Percentiles rank a stretch among this genome's conserved stretches.
Evolutionary conservation across 2,329 filamentous ascomycete genomes (phyloP).

Genomic region (Epichloe coenophiala): DNA sequence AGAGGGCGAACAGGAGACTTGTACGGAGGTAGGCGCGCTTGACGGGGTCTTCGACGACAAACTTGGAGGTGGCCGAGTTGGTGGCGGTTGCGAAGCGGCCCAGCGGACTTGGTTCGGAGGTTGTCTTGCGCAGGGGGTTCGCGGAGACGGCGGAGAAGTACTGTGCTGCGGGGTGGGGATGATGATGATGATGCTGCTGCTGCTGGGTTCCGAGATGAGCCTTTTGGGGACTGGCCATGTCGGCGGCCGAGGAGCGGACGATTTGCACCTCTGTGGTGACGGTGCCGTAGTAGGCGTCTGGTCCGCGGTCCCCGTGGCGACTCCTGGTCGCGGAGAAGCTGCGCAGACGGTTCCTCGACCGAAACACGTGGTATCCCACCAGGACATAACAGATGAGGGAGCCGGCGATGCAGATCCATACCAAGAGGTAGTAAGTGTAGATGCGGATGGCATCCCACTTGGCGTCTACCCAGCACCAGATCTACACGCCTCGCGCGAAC

Average conservation of each 20-base stretch:
- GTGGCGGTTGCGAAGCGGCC: conserved; percentile 9
- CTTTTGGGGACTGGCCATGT: conserved; percentile 12
- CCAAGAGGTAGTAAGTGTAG: conserved; percentile 47
- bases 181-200: background rate
- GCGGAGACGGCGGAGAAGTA: conserved; percentile 20
- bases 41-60: conserved; percentile 35
- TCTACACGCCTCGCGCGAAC: conserved; percentile 19
- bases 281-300: conserved; percentile 30
- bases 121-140: background rate
- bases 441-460: conserved; percentile 43
- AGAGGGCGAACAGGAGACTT: conserved; percentile 47
- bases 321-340: conserved; percentile 32
- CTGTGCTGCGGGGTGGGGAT: conserved; percentile 13
- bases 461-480: conserved; percentile 49
- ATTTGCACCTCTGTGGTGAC: conserved; percentile 41
- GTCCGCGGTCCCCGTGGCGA: conserved; percentile 11
- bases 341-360: conserved; percentile 38
- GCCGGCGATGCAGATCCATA: conserved; percentile 45
- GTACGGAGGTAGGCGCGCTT: conserved; percentile 48
- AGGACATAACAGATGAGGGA: conserved; percentile 41
- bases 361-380: conserved; percentile 47
- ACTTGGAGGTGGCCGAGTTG: conserved; percentile 22
- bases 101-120: background rate
- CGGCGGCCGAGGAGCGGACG: conserved; percentile 15
- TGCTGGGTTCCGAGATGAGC: conserved; percentile 10